phyloP scores from a whole-genome alignment of 2,329 filamentous ascomycete genomes.

The Ascocoryne sarcoides region DNA sequence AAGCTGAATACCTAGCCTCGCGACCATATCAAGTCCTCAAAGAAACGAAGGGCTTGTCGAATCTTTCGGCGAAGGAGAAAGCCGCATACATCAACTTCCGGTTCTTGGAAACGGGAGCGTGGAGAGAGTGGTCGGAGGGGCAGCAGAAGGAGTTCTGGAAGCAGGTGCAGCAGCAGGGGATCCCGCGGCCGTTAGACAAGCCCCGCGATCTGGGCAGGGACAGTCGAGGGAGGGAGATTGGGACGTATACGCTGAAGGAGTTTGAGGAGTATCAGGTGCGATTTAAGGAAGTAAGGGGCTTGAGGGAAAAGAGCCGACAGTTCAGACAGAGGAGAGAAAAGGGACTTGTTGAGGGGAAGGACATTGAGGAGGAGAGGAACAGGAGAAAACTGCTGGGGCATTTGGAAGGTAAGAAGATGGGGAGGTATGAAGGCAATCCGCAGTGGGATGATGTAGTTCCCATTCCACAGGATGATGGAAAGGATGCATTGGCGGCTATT shows the following conservation, averaged over 20 bases:
- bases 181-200: conserved; percentile 20
- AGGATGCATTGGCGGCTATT: conserved; percentile 80
- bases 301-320: conserved; percentile 16
- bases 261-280: conserved; percentile 15
- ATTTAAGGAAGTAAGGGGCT: conserved; percentile 13
- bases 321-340: conserved; percentile 13
- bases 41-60: conserved; percentile 5
- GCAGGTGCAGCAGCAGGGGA: conserved; percentile 17
- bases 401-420: conserved; percentile 23
- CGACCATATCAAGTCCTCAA: conserved; percentile 16
- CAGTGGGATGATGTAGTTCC: conserved; percentile 79
- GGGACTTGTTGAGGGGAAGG: conserved; percentile 4
- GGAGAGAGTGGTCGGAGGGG: conserved; percentile 16
- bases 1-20: conserved; percentile 20
- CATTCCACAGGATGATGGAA: conserved; percentile 76
- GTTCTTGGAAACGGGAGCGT: conserved; percentile 20
- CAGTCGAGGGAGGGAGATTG: conserved; percentile 16
- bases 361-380: conserved; percentile 22
- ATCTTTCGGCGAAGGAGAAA: conserved; percentile 20
- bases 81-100: conserved; percentile 16
- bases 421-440: conserved; percentile 42
- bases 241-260: conserved; percentile 17
- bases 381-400: conserved; percentile 20
- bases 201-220: conserved; percentile 17
- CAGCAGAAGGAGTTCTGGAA: conserved; percentile 25